Evolutionary conservation across 306 rosid genomes (phyloP), one percentile per base, ranked within the genome.

Genomic region (Cucumis sativus): DNA sequence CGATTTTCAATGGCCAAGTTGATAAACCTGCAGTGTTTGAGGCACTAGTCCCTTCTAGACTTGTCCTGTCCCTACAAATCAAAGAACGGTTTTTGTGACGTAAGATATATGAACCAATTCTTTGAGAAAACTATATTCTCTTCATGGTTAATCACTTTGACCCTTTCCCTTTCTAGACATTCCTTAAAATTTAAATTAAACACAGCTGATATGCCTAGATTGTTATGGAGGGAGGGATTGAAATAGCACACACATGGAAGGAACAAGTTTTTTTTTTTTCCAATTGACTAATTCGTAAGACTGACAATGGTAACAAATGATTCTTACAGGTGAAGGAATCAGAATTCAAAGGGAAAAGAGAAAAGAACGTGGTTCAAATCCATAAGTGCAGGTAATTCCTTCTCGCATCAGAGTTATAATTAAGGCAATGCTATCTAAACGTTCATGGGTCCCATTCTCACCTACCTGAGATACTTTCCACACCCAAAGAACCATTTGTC

Each of bases 321-420:
- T 79, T 83, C 61, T 37, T 69, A 45, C 65, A 95, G 99, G 96
- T 95, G 66, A 87, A 79, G 79, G 96, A 92, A 80, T 89, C 96
- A 1, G 93, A 89, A 78, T 65, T 88, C 84, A 75, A 87, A 63
- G 98, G 98, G 61, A 83, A 84, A 85, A 89, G 82, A 80, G 99
- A 92, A 76, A 95, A 79, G 80, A 92, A 87, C 74, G 88, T 86
- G 25, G 99, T 91, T 84, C 75, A 85, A 81, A 79, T 96, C 77
- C 85, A 74, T 82, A 92, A 92, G 76, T 96, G 99, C 98, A 89
- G 99, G 99, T 91, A 78, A 75, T 64, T 81, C 63, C 79, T 59
- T 65, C 28, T 65, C 21, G 14, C 70, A 76, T 65, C 78, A 45
- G 35, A 9, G 17, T 51, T 9, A 65, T 8, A 65, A 77, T 54